Percentiles rank a stretch among this genome's conserved stretches.
These are phyloP conservation scores for Cryphonectria carpinicola DNA, from an alignment of 2,329 filamentous ascomycete species.

Conservation along the genomic window DNA sequence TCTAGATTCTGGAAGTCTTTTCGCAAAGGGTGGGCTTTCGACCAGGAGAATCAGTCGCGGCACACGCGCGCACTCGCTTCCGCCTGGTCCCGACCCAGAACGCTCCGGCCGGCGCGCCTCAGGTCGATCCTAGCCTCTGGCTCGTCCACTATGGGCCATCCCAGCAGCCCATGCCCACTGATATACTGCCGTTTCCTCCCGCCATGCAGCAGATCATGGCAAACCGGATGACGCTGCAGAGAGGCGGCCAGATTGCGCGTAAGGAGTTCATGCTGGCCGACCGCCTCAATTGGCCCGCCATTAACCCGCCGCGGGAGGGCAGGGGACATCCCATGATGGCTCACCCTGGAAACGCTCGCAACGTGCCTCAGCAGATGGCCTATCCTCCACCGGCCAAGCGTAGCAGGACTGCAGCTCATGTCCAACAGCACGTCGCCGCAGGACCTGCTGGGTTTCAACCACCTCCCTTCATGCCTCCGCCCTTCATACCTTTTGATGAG, in stretches of 20 bases:
- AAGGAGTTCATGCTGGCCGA: slow-evolving; percentile 97
- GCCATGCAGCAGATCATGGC: slow-evolving; percentile 64
- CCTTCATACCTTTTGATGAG: slow-evolving; percentile 66
- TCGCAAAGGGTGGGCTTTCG: slow-evolving; percentile 81
- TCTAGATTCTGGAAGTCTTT: slow-evolving; percentile 86
- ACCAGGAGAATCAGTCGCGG: slow-evolving; percentile 73
- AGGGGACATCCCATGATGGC: slow-evolving; percentile 56
- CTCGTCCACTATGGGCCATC: slow-evolving; percentile 87
- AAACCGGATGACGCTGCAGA: slow-evolving; percentile 67
- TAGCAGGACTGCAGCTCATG: slow-evolving; percentile 49
- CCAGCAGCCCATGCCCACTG: slow-evolving; percentile 71
- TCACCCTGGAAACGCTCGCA: slow-evolving; percentile 47
- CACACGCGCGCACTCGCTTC: slow-evolving; percentile 83
- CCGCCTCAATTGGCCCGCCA: slow-evolving; percentile 84
- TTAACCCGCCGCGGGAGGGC: slow-evolving; percentile 67
- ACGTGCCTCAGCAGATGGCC: slow-evolving; percentile 64
- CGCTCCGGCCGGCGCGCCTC: slow-evolving; percentile 70
- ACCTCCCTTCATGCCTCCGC: not conserved
- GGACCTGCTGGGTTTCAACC: slow-evolving; percentile 19
- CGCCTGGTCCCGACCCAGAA: slow-evolving; percentile 71
- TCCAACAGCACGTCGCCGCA: slow-evolving; percentile 41
- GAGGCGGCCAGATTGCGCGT: slow-evolving; percentile 78
- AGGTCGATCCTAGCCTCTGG: slow-evolving; percentile 82
- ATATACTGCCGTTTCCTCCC: slow-evolving; percentile 66
- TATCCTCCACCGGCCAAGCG: slow-evolving; percentile 65